Conservation (phyloP, 306 rosid species). For the Oxytropis ochrocephala region DNA sequence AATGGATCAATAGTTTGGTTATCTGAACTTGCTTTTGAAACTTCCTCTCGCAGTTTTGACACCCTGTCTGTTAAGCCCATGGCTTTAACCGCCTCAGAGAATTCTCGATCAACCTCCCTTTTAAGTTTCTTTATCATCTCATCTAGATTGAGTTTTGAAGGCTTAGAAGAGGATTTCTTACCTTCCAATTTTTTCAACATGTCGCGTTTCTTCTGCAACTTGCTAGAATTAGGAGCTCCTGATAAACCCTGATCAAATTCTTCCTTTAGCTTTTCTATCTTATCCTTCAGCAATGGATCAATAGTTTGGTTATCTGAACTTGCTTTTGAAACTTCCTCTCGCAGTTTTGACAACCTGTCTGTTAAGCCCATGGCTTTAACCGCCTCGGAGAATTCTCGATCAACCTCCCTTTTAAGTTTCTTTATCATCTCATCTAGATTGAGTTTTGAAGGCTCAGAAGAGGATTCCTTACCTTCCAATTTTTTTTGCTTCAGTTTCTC, state of each 20-base stretch:
- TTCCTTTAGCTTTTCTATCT: slow-evolving; percentile 52
- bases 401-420: slow-evolving; percentile 55
- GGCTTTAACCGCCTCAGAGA: slow-evolving; percentile 52
- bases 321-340: slow-evolving; percentile 48
- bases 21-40: slow-evolving; percentile 40
- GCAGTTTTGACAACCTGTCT: slow-evolving; percentile 41
- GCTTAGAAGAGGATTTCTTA: slow-evolving; percentile 36
- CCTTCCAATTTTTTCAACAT: slow-evolving; percentile 42
- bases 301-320: slow-evolving; percentile 36
- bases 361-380: slow-evolving; percentile 52
- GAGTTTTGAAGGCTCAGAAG: slow-evolving; percentile 31
- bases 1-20: slow-evolving; percentile 45
- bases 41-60: slow-evolving; percentile 41
- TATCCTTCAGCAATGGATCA: slow-evolving; percentile 48
- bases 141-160: slow-evolving; percentile 37
- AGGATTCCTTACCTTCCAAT: slow-evolving; percentile 40
- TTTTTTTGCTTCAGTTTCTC: slow-evolving; percentile 51
- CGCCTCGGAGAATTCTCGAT: slow-evolving; percentile 57
- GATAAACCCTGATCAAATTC: slow-evolving; percentile 48
- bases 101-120: slow-evolving; percentile 58
- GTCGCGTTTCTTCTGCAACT: slow-evolving; percentile 46
- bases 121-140: slow-evolving; percentile 50
- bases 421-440: slow-evolving; percentile 46
- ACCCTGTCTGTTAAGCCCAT: slow-evolving; percentile 54
- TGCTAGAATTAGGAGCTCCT: slow-evolving; percentile 55